Conservation (phyloP, 176 grass and related monocot genomes). For the Eleusine coracana region DNA sequence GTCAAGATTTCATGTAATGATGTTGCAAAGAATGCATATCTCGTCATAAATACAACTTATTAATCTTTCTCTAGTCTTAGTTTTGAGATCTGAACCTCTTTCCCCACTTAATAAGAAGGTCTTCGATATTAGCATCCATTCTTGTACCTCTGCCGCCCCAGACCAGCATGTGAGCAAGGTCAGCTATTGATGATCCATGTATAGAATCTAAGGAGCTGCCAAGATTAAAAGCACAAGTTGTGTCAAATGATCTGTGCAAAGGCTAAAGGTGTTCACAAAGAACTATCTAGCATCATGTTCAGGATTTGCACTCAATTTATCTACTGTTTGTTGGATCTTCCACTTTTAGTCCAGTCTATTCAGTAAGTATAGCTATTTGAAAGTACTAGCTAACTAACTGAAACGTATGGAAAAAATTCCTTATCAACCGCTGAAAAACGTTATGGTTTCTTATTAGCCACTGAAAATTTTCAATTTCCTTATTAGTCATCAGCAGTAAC, state of each 20-base stretch:
- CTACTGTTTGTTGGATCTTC: background rate
- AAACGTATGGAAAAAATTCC: too few species aligned
- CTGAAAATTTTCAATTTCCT: too few species aligned
- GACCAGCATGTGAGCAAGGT: slow-evolving; percentile 87
- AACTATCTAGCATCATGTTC: background rate
- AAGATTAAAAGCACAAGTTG: background rate
- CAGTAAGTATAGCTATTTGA: background rate
- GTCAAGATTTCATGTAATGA: background rate
- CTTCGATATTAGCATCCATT: slow-evolving; percentile 86
- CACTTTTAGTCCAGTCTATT: background rate
- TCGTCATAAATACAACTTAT: background rate
- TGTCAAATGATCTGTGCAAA: background rate
- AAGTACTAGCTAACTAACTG: background rate
- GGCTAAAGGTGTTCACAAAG: background rate
- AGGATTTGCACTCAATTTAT: background rate
- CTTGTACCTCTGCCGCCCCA: slow-evolving; percentile 94
- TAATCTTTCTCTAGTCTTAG: background rate
- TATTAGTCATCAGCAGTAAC: too few species aligned
- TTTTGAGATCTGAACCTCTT: slow-evolving; percentile 62
- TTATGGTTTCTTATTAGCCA: too few species aligned
- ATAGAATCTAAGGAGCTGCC: slow-evolving; percentile 86
- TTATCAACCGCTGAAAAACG: too few species aligned
- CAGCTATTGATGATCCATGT: slow-evolving; percentile 72
- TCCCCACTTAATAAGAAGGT: slow-evolving; percentile 79
- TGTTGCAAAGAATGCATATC: background rate